phyloP scores from a whole-genome alignment of 306 rosid genomes.

The Cucurbita moschata region DNA sequence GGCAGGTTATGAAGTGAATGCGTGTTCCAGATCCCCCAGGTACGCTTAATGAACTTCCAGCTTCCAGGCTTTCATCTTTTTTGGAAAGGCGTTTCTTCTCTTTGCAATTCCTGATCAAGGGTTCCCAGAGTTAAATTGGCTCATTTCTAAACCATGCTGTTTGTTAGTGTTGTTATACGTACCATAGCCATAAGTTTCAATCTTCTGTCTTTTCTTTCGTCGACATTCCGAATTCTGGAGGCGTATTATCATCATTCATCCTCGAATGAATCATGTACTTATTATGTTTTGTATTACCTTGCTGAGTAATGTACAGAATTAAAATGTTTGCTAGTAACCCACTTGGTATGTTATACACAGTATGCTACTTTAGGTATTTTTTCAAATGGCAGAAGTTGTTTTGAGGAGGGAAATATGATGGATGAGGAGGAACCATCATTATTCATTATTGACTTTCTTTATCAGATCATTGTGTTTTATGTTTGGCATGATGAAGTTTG shows the following conservation, averaged over 20 bases:
- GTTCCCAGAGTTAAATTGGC: neutral
- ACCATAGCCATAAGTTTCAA: neutral
- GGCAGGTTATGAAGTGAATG: neutral
- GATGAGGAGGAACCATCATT: neutral
- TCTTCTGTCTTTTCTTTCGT: neutral
- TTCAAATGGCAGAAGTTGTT: neutral
- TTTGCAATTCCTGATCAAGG: neutral
- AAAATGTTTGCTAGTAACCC: neutral
- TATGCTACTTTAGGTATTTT: neutral
- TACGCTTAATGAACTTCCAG: neutral
- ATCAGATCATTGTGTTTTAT: neutral
- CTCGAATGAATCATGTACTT: slow-evolving; percentile 1
- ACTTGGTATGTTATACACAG: neutral
- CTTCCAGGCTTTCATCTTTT: neutral
- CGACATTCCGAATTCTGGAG: neutral
- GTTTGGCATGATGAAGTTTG: neutral
- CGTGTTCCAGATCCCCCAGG: neutral
- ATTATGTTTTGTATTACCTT: slow-evolving; percentile 2
- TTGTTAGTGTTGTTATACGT: slow-evolving; percentile 6
- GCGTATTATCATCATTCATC: neutral
- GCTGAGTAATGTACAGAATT: slow-evolving; percentile 11
- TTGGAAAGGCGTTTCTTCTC: neutral
- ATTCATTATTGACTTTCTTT: neutral
- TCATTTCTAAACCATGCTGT: neutral
- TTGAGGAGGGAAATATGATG: neutral